Percentiles rank a stretch among this genome's conserved stretches.
phyloP scores from a whole-genome alignment of 2,329 filamentous ascomycete species.

The Pestalotiopsis sp. region DNA sequence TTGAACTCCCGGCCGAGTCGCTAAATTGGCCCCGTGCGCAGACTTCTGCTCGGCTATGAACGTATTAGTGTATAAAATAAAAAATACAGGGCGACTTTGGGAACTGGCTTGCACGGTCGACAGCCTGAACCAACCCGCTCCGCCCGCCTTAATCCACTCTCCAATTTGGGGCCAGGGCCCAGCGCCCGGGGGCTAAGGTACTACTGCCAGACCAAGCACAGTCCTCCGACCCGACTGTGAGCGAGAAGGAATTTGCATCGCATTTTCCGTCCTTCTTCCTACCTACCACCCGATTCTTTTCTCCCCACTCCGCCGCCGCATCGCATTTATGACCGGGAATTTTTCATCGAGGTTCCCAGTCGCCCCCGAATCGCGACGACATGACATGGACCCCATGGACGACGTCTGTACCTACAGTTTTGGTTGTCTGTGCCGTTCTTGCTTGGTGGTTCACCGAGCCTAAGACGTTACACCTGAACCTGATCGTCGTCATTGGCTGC shows the following conservation, averaged over 20 bases:
- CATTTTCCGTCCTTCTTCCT: neutral
- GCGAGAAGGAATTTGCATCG: neutral
- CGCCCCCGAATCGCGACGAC: conserved; percentile 38
- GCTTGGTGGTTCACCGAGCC: conserved; percentile 49
- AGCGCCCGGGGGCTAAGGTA: neutral
- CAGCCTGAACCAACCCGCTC: too few species aligned
- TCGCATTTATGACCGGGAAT: conserved; percentile 10
- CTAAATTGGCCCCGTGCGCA: too few species aligned
- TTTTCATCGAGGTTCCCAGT: conserved; percentile 7
- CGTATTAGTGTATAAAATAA: too few species aligned
- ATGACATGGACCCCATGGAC: conserved; percentile 55
- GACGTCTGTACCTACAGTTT: conserved; percentile 45
- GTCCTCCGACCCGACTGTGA: neutral
- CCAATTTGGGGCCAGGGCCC: neutral
- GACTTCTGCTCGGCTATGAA: too few species aligned
- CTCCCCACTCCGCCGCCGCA: conserved; percentile 11
- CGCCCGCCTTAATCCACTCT: too few species aligned
- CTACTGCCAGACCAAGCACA: neutral
- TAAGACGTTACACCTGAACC: conserved; percentile 43
- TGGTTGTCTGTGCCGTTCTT: conserved; percentile 44
- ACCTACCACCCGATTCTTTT: neutral
- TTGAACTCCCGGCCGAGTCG: too few species aligned
- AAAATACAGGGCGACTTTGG: too few species aligned
- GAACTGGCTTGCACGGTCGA: too few species aligned
- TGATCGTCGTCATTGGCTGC: conserved; percentile 42